Evolutionary conservation across 148 eudicot species (phyloP).

Genomic region (Selenicereus undatus): DNA sequence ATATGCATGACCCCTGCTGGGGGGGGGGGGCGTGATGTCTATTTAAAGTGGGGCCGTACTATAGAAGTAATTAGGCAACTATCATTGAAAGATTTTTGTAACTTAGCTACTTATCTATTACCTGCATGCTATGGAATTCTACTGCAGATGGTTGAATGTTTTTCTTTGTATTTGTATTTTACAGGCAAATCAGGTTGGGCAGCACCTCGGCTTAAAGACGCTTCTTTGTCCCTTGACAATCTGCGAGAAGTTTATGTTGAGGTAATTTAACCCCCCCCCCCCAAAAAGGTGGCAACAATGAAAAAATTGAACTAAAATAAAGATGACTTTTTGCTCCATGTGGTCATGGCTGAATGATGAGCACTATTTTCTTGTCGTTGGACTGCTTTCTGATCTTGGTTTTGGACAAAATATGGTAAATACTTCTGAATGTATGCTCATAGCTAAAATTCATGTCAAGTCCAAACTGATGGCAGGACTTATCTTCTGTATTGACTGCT

Average conservation of each 20-base stretch:
- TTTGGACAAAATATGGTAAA: not conserved
- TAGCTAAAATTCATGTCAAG: not conserved
- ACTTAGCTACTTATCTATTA: no score
- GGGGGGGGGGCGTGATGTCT: not conserved
- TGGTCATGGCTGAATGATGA: not conserved
- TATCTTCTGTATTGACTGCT: not conserved
- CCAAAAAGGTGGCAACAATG: not conserved
- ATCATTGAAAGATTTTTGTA: not conserved
- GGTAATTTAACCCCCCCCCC: conserved; percentile 36
- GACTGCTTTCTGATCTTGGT: not conserved
- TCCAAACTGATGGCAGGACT: no score
- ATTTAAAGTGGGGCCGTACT: not conserved
- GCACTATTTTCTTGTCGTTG: not conserved
- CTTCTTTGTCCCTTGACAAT: conserved; percentile 84
- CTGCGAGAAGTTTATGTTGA: conserved; percentile 86
- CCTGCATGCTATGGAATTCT: not conserved
- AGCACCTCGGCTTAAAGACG: conserved; percentile 97
- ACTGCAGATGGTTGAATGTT: not conserved
- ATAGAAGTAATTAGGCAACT: not conserved
- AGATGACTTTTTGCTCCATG: not conserved
- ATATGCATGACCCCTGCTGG: not conserved
- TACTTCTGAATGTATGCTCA: not conserved
- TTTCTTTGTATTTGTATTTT: conserved; percentile 9
- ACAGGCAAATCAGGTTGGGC: conserved; percentile 91
- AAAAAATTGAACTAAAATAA: no score